phyloP scores from a whole-genome alignment of 2,329 filamentous ascomycete genomes.

The Cladosporium sp. region DNA sequence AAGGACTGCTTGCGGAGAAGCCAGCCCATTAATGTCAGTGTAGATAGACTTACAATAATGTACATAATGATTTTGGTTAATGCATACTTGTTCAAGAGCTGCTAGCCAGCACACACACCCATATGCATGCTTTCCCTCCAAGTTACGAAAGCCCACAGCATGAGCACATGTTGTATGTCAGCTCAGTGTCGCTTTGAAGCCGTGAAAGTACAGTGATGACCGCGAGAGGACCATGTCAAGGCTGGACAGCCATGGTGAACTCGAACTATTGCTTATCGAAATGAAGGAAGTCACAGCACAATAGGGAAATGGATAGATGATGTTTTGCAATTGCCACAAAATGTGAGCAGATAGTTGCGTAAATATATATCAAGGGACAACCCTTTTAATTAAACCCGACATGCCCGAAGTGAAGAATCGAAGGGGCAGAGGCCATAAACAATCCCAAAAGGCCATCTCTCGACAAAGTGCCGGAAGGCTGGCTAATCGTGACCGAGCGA shows the following conservation, averaged over 20 bases:
- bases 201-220: too few species aligned
- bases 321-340: constrained; percentile 1
- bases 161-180: too few species aligned
- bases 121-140: too few species aligned
- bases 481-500: neutral
- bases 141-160: too few species aligned
- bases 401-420: constrained; percentile 7
- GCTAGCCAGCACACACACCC: too few species aligned
- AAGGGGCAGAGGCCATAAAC: constrained; percentile 8
- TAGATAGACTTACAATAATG: neutral
- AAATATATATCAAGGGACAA: constrained; percentile 8
- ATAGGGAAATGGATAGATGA: neutral
- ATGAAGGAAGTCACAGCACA: neutral
- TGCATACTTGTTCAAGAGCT: neutral
- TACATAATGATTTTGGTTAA: neutral
- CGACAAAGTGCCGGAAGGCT: neutral
- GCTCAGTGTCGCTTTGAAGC: too few species aligned
- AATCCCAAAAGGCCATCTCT: constrained; percentile 7
- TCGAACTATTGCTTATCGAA: too few species aligned
- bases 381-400: constrained; percentile 6
- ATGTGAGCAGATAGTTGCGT: neutral
- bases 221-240: too few species aligned
- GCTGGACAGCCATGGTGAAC: too few species aligned
- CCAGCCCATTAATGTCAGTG: neutral
- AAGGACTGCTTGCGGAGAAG: neutral